A percentile compares a stretch with the other conserved stretches of the same genome.
phyloP scores from a whole-genome alignment of 306 rosid genomes.

The Lithocarpus polystachyus region DNA sequence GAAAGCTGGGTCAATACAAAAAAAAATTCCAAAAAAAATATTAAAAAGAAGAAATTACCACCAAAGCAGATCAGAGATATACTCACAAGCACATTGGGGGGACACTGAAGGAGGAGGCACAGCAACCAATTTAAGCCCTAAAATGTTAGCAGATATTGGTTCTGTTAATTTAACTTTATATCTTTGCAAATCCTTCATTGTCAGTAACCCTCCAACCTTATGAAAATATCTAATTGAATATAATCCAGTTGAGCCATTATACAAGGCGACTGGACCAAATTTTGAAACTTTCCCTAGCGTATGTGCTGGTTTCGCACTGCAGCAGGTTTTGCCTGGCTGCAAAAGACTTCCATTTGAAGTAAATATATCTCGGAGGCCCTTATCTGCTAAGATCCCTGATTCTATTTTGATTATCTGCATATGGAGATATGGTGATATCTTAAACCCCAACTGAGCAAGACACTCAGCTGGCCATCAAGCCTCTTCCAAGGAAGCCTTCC shows the following conservation, averaged over 20 bases:
- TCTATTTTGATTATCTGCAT: conserved; percentile 51
- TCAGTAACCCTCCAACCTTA: conserved; percentile 66
- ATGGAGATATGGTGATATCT: conserved; percentile 61
- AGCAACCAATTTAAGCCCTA: conserved; percentile 56
- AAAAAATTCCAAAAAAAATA: neutral
- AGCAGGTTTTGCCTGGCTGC: conserved; percentile 44
- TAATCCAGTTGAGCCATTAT: conserved; percentile 54
- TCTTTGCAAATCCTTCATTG: conserved; percentile 49
- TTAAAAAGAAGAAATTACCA: neutral
- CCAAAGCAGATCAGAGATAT: neutral
- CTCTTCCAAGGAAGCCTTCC: conserved; percentile 80
- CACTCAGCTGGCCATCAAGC: conserved; percentile 59
- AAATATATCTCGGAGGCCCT: conserved; percentile 56
- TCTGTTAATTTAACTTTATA: conserved; percentile 45
- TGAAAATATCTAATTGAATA: conserved; percentile 54
- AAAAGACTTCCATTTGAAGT: conserved; percentile 67
- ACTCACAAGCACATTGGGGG: conserved; percentile 69
- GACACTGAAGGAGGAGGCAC: conserved; percentile 91
- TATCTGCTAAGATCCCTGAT: conserved; percentile 47
- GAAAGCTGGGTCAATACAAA: conserved; percentile 5
- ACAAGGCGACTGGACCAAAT: conserved; percentile 52
- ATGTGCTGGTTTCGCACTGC: conserved; percentile 51
- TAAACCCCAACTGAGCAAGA: conserved; percentile 63
- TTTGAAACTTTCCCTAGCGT: conserved; percentile 46
- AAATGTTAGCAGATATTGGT: conserved; percentile 40